Conservation (phyloP, 2,329 filamentous ascomycete genomes). For the Xylaria sp. region DNA sequence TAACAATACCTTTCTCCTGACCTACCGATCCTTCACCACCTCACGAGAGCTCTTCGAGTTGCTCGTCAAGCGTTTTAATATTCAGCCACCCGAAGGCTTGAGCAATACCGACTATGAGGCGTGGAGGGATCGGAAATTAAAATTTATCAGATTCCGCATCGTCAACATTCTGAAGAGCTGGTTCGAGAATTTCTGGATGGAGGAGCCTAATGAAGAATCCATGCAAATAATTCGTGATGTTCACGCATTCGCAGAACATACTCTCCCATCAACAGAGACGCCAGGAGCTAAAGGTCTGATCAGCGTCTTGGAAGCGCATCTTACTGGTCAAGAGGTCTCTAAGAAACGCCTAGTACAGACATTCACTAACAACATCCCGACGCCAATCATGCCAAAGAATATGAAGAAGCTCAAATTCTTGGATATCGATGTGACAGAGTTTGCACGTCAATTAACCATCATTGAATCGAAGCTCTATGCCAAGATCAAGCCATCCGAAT, state of each 20-base stretch:
- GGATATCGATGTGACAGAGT: constrained; percentile 94
- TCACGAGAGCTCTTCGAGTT: constrained; percentile 92
- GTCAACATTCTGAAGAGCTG: constrained; percentile 98
- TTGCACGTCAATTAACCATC: constrained; percentile 96
- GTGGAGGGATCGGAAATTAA: constrained; percentile 95
- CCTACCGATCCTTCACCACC: constrained; percentile 93
- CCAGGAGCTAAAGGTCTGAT: constrained; percentile 87
- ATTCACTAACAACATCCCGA: constrained; percentile 80
- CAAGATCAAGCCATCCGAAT: constrained; percentile 96
- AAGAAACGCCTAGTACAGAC: constrained; percentile 89
- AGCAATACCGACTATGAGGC: constrained; percentile 78
- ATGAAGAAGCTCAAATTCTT: constrained; percentile 99
- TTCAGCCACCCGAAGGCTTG: constrained; percentile 88
- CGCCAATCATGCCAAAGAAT: constrained; percentile 95
- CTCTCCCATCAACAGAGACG: constrained; percentile 91
- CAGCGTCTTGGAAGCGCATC: constrained; percentile 86
- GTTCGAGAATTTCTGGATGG: constrained; percentile 99
- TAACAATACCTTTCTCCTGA: constrained; percentile 97
- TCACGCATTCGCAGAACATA: constrained; percentile 89
- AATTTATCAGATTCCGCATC: constrained; percentile 92
- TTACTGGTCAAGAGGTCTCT: constrained; percentile 87
- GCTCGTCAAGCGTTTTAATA: constrained; percentile 88
- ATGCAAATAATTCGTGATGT: constrained; percentile 88
- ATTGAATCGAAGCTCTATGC: constrained; percentile 95
- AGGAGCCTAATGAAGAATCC: constrained; percentile 84